Evolutionary conservation across 768 basidiomycete species (phyloP).

Genomic region (Galerina marginata): DNA sequence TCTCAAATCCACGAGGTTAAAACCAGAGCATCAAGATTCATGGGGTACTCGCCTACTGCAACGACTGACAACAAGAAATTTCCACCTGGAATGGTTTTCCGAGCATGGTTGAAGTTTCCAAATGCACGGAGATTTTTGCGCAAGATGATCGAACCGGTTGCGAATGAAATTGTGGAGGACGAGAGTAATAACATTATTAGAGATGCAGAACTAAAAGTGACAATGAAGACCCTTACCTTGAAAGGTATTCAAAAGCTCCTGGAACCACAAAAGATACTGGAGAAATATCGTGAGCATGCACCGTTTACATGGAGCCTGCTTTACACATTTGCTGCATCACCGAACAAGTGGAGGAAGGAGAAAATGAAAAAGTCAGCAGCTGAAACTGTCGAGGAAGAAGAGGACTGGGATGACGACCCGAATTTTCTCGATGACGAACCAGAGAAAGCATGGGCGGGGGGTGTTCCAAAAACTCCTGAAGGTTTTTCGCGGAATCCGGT

Average conservation of each 20-base stretch:
- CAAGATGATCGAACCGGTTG: neutral
- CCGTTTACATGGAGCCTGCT: slow-evolving; percentile 22
- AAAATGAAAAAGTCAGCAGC: neutral
- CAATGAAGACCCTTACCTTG: slow-evolving; percentile 7
- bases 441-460: neutral
- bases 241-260: neutral
- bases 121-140: neutral
- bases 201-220: neutral
- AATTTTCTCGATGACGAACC: slow-evolving; percentile 20
- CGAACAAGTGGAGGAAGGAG: slow-evolving; percentile 19
- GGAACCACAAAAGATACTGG: neutral
- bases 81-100: neutral
- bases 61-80: slow-evolving; percentile 1
- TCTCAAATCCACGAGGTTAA: slow-evolving; percentile 13
- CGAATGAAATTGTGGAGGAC: neutral
- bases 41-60: slow-evolving; percentile 10
- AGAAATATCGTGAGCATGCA: neutral
- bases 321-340: slow-evolving; percentile 13
- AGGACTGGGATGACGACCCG: slow-evolving; percentile 21
- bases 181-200: slow-evolving; percentile 17
- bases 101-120: slow-evolving; percentile 11
- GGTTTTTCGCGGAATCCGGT: slow-evolving; percentile 28
- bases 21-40: slow-evolving; percentile 8
- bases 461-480: slow-evolving; percentile 3
- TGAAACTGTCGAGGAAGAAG: neutral